phyloP scores from a whole-genome alignment of 805 yeast species.

The Kregervanrija pseudodelftensis region DNA sequence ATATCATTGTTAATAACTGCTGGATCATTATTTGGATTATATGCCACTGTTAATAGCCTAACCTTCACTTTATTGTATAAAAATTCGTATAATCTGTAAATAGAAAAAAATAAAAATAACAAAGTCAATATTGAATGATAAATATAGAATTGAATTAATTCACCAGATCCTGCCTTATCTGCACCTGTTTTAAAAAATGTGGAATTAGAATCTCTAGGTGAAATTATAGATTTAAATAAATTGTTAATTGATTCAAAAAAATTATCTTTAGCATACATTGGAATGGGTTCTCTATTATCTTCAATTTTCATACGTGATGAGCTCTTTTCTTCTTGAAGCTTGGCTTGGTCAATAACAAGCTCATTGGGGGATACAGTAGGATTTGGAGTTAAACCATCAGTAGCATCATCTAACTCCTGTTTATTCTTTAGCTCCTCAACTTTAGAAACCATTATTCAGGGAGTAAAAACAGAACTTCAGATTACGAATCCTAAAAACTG shows the following conservation, averaged over 20 bases:
- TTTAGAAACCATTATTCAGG: too few species aligned
- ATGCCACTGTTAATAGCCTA: conserved; percentile 53
- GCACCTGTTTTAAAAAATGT: conserved; percentile 4
- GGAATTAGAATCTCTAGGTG: conserved; percentile 10
- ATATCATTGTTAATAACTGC: conserved; percentile 83
- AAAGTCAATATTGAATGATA: conserved; percentile 44
- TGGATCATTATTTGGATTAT: conserved; percentile 71
- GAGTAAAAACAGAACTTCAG: too few species aligned
- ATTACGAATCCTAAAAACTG: too few species aligned
- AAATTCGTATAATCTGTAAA: conserved; percentile 46
- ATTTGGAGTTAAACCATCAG: too few species aligned
- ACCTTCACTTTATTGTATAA: conserved; percentile 46
- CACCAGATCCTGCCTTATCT: conserved; percentile 4
- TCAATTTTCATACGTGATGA: neutral
- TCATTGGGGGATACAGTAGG: neutral
- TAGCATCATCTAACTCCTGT: too few species aligned
- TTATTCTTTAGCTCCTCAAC: too few species aligned
- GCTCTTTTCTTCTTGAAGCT: conserved; percentile 3
- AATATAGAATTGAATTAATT: conserved; percentile 24
- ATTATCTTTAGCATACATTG: conserved; percentile 12
- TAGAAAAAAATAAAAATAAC: conserved; percentile 49
- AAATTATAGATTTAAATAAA: conserved; percentile 15
- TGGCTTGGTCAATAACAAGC: conserved; percentile 8
- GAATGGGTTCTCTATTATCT: neutral
- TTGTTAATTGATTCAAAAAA: conserved; percentile 14